phyloP scores from a whole-genome alignment of 208 protist species.

The Leishmania tropica region DNA sequence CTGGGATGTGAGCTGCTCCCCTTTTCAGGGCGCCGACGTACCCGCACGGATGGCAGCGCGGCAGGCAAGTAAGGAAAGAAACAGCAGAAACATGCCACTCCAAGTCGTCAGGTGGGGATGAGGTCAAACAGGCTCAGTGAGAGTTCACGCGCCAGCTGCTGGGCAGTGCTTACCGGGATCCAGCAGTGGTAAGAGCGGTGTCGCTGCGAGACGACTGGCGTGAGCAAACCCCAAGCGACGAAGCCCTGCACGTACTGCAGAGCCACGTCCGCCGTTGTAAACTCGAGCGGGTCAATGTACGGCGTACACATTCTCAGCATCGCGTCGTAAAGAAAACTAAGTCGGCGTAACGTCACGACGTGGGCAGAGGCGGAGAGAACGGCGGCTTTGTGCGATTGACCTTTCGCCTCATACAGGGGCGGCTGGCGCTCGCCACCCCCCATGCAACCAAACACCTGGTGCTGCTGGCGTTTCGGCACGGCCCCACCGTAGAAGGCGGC shows the following conservation, averaged over 20 bases:
- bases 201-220: constrained; percentile 32
- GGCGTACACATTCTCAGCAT: constrained; percentile 67
- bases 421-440: constrained; percentile 5
- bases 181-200: constrained; percentile 70
- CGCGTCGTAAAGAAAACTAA: constrained; percentile 67
- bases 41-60: background rate
- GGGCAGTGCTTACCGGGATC: constrained; percentile 78
- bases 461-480: constrained; percentile 66
- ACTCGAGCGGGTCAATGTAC: constrained; percentile 77
- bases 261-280: constrained; percentile 53
- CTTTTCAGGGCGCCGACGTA: background rate
- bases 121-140: constrained; percentile 77
- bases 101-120: constrained; percentile 49
- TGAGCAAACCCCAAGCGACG: constrained; percentile 78
- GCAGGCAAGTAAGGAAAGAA: background rate
- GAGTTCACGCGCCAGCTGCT: constrained; percentile 58
- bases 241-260: constrained; percentile 69
- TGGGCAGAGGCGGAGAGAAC: constrained; percentile 71
- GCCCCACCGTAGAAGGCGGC: constrained; percentile 82
- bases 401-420: constrained; percentile 30
- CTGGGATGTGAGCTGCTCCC: background rate
- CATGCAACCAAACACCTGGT: constrained; percentile 51
- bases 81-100: background rate
- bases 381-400: constrained; percentile 71
- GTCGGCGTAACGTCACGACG: constrained; percentile 42